These are phyloP conservation scores for Volvariella surrecta DNA, from an alignment of 1,284 basidiomycete species.

Conservation along the genomic window DNA sequence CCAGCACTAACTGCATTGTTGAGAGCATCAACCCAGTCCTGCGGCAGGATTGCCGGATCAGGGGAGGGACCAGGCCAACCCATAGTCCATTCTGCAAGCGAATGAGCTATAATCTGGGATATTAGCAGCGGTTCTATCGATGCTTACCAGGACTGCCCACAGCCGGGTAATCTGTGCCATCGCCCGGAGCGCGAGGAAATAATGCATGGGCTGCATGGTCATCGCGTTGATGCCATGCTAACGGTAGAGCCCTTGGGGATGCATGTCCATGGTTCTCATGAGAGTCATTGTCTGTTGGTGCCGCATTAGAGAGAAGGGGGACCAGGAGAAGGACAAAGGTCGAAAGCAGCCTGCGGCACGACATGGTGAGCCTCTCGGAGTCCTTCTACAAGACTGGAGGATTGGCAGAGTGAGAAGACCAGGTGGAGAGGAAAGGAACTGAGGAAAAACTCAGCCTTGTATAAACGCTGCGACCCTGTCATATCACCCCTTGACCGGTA, in stretches of 20 bases:
- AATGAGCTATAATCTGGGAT: not conserved
- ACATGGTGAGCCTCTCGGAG: not conserved
- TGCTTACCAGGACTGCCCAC: constrained; percentile 52
- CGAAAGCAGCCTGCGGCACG: constrained; percentile 15
- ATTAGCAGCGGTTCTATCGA: not conserved
- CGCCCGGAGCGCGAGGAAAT: constrained; percentile 42
- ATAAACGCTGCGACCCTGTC: too few relatives aligned
- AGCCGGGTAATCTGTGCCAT: constrained; percentile 37
- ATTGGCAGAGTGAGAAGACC: constrained; percentile 1
- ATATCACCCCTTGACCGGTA: too few relatives aligned
- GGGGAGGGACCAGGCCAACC: constrained; percentile 40
- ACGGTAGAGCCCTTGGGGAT: constrained; percentile 25
- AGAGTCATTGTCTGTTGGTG: constrained; percentile 19
- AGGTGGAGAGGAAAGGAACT: constrained; percentile 6
- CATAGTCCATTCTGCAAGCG: constrained; percentile 45
- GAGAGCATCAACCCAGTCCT: constrained; percentile 62
- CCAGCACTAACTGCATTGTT: constrained; percentile 55
- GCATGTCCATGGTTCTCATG: constrained; percentile 21
- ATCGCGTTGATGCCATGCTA: constrained; percentile 47
- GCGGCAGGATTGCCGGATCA: constrained; percentile 39
- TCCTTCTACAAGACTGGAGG: not conserved
- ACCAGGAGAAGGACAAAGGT: constrained; percentile 22
- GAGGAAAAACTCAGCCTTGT: constrained; percentile 4
- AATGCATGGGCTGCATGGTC: constrained; percentile 50
- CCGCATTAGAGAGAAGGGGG: constrained; percentile 25